These are phyloP conservation scores for Begonia fuchsioides DNA, from an alignment of 306 rosid genomes.

Conservation along the genomic window DNA sequence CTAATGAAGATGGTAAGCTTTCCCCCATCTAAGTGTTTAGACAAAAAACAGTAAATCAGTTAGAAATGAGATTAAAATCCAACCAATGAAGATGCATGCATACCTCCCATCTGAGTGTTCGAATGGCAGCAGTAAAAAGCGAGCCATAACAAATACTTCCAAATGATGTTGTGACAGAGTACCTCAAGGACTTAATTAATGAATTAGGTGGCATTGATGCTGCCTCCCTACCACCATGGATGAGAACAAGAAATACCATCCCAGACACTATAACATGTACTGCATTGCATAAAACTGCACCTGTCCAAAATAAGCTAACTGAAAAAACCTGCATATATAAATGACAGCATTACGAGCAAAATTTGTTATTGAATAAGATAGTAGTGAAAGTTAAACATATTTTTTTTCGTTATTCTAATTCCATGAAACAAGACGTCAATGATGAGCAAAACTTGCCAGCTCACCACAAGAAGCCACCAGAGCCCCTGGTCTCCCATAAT, in stretches of 20 bases:
- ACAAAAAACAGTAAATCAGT: not conserved
- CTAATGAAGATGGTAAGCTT: constrained; percentile 4
- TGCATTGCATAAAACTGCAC: constrained; percentile 86
- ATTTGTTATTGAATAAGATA: not conserved
- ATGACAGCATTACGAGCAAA: not conserved
- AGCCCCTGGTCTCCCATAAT: constrained; percentile 82
- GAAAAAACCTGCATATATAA: constrained; percentile 62
- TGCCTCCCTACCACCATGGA: constrained; percentile 62
- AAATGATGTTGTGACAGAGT: constrained; percentile 84
- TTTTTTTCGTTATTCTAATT: constrained; percentile 8
- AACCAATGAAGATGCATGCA: constrained; percentile 2
- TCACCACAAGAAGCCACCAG: constrained; percentile 99
- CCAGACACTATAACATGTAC: constrained; percentile 91
- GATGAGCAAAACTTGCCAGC: constrained; percentile 90
- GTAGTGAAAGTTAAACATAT: not conserved
- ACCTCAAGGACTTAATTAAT: constrained; percentile 46
- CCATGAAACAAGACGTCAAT: constrained; percentile 20
- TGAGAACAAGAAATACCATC: constrained; percentile 69
- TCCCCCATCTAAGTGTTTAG: constrained; percentile 79
- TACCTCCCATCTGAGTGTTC: constrained; percentile 94
- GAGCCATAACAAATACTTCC: constrained; percentile 98
- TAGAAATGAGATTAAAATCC: not conserved
- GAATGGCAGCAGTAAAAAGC: constrained; percentile 90
- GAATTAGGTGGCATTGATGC: constrained; percentile 49
- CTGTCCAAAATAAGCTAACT: constrained; percentile 95